Conservation (phyloP, 225 moss, liverwort and hornwort genomes). For the Pseudisothecium myosuroides region DNA sequence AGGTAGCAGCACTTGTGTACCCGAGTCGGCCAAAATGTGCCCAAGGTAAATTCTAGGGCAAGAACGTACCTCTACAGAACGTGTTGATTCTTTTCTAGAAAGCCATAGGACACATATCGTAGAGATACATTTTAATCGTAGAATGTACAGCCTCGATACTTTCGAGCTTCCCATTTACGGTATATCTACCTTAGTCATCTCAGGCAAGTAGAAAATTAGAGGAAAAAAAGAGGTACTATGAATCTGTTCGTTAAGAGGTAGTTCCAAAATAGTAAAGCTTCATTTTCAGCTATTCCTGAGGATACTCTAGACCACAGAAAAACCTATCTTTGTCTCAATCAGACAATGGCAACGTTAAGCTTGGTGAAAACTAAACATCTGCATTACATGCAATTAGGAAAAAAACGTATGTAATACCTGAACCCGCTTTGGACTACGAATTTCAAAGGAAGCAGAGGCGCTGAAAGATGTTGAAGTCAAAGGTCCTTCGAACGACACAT, state of each 20-base stretch:
- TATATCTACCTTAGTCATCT: neutral
- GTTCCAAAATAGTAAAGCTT: neutral
- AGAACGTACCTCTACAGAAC: neutral
- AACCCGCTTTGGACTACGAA: constrained; percentile 90
- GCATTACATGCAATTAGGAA: neutral
- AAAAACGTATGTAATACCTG: constrained; percentile 37
- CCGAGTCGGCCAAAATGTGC: neutral
- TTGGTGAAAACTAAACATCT: neutral
- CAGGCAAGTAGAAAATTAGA: neutral
- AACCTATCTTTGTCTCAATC: neutral
- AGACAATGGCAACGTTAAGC: neutral
- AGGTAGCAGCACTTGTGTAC: neutral
- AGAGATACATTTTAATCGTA: neutral
- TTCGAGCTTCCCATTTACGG: neutral
- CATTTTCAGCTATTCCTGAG: neutral
- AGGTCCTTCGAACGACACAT: constrained; percentile 71
- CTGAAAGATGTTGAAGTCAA: constrained; percentile 73
- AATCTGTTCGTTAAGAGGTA: neutral
- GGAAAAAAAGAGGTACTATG: neutral
- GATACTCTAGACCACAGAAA: neutral
- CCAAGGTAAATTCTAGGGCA: neutral
- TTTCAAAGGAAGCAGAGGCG: constrained; percentile 76
- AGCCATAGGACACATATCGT: neutral
- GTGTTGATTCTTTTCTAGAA: neutral
- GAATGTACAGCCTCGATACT: neutral